These are phyloP conservation scores for Leccinum variicolor DNA, from an alignment of 768 basidiomycete genomes.

Conservation along the genomic window DNA sequence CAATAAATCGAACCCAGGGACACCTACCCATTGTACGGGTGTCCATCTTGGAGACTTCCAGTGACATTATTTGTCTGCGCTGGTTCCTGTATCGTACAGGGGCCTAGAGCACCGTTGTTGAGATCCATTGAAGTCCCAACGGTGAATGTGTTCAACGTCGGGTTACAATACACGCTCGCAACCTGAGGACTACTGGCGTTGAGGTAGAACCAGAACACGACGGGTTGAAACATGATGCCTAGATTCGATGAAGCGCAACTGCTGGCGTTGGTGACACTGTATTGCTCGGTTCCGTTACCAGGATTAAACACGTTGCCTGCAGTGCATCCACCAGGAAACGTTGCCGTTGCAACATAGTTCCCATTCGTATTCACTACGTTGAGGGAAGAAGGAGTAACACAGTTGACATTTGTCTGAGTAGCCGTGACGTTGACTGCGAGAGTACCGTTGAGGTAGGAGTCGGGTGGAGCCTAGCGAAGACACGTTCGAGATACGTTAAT, in stretches of 20 bases:
- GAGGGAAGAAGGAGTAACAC: constrained; percentile 37
- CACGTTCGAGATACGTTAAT: not conserved
- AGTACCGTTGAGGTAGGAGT: constrained; percentile 48
- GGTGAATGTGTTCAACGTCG: constrained; percentile 43
- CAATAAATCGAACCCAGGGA: not conserved
- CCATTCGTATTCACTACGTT: constrained; percentile 19
- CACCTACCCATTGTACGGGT: constrained; percentile 57
- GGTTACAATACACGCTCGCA: constrained; percentile 55
- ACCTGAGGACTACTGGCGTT: constrained; percentile 37
- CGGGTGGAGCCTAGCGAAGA: constrained; percentile 39
- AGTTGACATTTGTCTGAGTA: constrained; percentile 43
- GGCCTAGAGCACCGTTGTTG: constrained; percentile 38
- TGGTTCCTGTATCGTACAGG: constrained; percentile 33
- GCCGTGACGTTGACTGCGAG: constrained; percentile 52
- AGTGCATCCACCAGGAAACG: constrained; percentile 48
- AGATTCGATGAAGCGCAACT: constrained; percentile 30
- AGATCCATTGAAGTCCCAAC: constrained; percentile 44
- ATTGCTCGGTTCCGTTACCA: constrained; percentile 41
- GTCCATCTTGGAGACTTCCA: constrained; percentile 41
- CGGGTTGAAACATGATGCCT: constrained; percentile 44
- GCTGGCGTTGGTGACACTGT: constrained; percentile 42
- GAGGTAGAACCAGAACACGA: constrained; percentile 68
- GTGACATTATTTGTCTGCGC: constrained; percentile 47
- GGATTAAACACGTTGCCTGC: constrained; percentile 37
- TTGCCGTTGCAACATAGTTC: constrained; percentile 40